Evolutionary conservation across 2,329 filamentous ascomycete species (phyloP), one percentile per base, ranked within the genome.

Genomic region (Clonostachys rosea): DNA sequence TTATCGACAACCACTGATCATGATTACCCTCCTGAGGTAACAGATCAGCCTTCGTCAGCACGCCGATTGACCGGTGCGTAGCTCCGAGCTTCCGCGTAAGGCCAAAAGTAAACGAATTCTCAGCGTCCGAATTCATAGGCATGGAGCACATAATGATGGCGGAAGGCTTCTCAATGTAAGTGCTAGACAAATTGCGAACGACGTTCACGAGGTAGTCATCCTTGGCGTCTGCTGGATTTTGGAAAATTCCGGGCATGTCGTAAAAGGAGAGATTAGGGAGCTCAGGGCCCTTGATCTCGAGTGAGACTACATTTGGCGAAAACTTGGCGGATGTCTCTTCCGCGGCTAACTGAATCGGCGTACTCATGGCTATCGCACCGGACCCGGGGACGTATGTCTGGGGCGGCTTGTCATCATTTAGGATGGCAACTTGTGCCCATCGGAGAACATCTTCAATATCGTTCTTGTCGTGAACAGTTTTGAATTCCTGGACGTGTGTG

Each of bases 31-130:
- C 74, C 0, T 66, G 10, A 0, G 81, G 76, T 0, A 91, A 66
- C 1, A 87, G 76, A 51, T 96, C 91, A 0, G 91, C 90, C 57
- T 95, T 96, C 0, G 91, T 96, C 14, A 96, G 74, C 0, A 95
- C 87, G 0, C 89, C 89, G 46, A 88, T 74, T 1, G 84, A 87
- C 2, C 85, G 74, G 5, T 71, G 52, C 3, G 77, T 71, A 0
- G 85, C 86, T 2, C 70, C 70, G 2, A 79, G 67, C 40, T 75
- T 62, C 33, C 79, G 66, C 53, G 91, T 81, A 4, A 89, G 73
- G 0, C 77, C 75, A 11, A 87, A 81, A 0, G 88, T 87, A 1
- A 77, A 84, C 0, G 87, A 92, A 13, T 85, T 91, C 2, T 88
- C 84, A 0, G 88, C 79, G 48, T 96, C 90, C 1, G 79, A 80